Conservation (phyloP, 2,329 filamentous ascomycete species). For the Fusarium austroafricanum region DNA sequence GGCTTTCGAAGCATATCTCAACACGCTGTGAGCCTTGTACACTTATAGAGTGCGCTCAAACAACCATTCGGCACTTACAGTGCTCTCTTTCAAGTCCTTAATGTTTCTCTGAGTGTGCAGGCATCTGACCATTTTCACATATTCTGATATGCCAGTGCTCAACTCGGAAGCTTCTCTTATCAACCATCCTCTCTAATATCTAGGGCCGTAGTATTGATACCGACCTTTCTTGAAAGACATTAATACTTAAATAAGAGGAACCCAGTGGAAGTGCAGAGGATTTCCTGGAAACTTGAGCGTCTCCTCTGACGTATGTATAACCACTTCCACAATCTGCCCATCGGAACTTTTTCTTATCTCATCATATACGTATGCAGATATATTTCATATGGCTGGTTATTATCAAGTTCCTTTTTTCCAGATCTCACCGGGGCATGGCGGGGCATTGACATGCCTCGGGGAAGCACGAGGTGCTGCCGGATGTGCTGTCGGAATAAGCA, state of each 20-base stretch:
- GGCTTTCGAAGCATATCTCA: background rate
- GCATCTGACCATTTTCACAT: background rate
- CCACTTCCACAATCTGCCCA: background rate
- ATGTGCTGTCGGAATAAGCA: slow-evolving; percentile 37
- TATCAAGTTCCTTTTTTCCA: slow-evolving; percentile 14
- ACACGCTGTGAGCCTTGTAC: background rate
- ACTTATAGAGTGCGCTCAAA: background rate
- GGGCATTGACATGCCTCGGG: slow-evolving; percentile 38
- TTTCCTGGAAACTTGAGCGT: background rate
- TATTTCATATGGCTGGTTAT: background rate
- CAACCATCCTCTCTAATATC: background rate
- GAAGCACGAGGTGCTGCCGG: slow-evolving; percentile 44
- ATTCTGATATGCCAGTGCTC: background rate
- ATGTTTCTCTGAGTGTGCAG: background rate
- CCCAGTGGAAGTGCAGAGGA: background rate
- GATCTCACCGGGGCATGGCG: slow-evolving; percentile 33
- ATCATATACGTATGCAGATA: background rate
- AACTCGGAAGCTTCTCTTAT: background rate
- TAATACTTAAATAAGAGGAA: background rate
- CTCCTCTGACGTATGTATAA: background rate
- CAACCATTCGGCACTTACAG: background rate
- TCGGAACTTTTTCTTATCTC: background rate
- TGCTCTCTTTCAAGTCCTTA: background rate
- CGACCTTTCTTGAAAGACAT: background rate
- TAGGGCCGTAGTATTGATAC: background rate